These are phyloP conservation scores for Discostella pseudostelligera DNA, from an alignment of 108 stramenopile species.

Conservation along the genomic window DNA sequence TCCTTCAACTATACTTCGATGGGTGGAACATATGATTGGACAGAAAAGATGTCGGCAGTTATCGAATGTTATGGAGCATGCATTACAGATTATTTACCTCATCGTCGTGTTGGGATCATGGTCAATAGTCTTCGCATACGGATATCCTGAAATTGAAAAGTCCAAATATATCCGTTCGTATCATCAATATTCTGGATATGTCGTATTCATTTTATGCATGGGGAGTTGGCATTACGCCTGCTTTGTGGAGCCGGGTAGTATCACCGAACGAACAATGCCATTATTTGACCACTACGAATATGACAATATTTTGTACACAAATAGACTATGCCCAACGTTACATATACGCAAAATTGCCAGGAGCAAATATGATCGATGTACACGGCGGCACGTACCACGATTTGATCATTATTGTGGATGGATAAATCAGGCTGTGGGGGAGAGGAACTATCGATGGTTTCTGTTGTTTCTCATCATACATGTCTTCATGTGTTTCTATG, in stretches of 20 bases:
- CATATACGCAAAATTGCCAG: conserved; percentile 68
- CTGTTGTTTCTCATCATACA: conserved; percentile 75
- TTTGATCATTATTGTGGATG: conserved; percentile 94
- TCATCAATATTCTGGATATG: conserved; percentile 66
- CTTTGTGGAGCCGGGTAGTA: conserved; percentile 55
- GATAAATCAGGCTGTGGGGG: conserved; percentile 83
- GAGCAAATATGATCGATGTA: conserved; percentile 80
- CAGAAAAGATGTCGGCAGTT: conserved; percentile 1
- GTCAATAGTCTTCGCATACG: conserved; percentile 65
- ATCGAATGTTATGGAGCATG: conserved; percentile 20
- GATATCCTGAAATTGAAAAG: conserved; percentile 65
- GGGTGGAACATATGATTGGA: conserved; percentile 20
- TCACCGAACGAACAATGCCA: conserved; percentile 56
- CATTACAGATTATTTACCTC: conserved; percentile 39
- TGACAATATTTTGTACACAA: conserved; percentile 73
- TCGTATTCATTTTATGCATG: conserved; percentile 75
- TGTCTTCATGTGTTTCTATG: conserved; percentile 80
- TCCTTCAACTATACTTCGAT: conserved; percentile 10
- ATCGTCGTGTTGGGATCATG: conserved; percentile 75
- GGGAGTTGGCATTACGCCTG: conserved; percentile 61
- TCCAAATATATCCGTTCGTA: conserved; percentile 43
- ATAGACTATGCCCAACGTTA: conserved; percentile 61
- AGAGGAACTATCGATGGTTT: conserved; percentile 90
- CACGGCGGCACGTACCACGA: conserved; percentile 60
- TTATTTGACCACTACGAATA: conserved; percentile 83